These are phyloP conservation scores for Penicillium oxalicum DNA, from an alignment of 2,329 filamentous ascomycete species.

Conservation along the genomic window DNA sequence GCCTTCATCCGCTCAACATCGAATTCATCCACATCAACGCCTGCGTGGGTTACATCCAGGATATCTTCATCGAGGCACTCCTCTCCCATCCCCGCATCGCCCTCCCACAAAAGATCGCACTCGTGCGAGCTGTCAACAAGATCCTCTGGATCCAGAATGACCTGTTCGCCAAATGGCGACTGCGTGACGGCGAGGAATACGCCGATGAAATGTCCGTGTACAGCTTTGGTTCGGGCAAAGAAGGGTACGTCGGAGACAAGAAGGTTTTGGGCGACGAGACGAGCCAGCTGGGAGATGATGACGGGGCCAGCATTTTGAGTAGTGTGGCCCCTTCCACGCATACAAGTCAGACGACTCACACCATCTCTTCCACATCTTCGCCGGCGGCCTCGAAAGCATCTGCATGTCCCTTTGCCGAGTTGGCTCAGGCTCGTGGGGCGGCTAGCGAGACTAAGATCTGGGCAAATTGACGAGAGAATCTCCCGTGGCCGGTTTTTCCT, in stretches of 20 bases:
- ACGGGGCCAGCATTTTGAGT: slow-evolving; percentile 24
- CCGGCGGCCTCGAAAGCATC: slow-evolving; percentile 5
- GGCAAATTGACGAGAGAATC: slow-evolving; percentile 11
- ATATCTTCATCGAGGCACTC: slow-evolving; percentile 70
- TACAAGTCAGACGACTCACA: slow-evolving; percentile 11
- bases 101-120: slow-evolving; percentile 62
- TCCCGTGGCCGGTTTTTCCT: too few relatives aligned
- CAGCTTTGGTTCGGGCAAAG: slow-evolving; percentile 47
- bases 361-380: not conserved
- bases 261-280: slow-evolving; percentile 43
- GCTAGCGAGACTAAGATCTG: slow-evolving; percentile 29
- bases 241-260: slow-evolving; percentile 61
- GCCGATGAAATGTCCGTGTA: slow-evolving; percentile 39
- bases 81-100: slow-evolving; percentile 63
- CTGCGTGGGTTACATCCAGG: slow-evolving; percentile 68
- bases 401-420: slow-evolving; percentile 28
- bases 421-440: slow-evolving; percentile 13
- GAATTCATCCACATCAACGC: slow-evolving; percentile 75
- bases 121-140: slow-evolving; percentile 71
- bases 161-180: slow-evolving; percentile 76
- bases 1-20: slow-evolving; percentile 66
- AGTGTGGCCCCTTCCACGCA: slow-evolving; percentile 16
- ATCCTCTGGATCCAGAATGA: slow-evolving; percentile 87
- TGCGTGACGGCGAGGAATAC: slow-evolving; percentile 61
- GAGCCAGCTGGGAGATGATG: slow-evolving; percentile 26